Base-by-base conservation (phyloP, 192 early-diverging fungal genomes). In the Chytriomyces sp. region DNA sequence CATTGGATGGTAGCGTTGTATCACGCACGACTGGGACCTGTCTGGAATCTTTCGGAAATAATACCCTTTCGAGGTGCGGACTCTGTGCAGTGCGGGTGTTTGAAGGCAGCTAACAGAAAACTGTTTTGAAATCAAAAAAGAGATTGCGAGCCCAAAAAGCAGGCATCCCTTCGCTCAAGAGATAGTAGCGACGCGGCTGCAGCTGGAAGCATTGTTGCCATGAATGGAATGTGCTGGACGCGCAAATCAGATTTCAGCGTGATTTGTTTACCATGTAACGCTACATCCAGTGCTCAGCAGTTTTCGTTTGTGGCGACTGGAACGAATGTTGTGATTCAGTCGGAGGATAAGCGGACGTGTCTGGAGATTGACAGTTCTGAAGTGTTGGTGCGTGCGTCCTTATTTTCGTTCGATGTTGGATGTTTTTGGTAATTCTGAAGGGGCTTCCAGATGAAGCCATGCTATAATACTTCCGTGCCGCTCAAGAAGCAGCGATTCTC, bases 401-500 rank as follows among this genome's bases (percentile, higher is more conserved):
- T 20, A 57, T 57, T 13, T 20, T 57, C 3, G 20, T n/a, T 20
- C 2, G 16, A 57, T 57, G 53, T 20, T 57, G 53, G 0, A 57
- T n/a, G 20, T n/a, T 57, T 57, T 35, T 35, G 35, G 35, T 35
- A 35, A 35, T 35, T 35, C 35, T 35, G 35, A 35, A 35, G 2
- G 35, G 35, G 8, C 26, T 13, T 60, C 28, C 62, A 75, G 73
- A 75, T 75, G 73, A 7, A 11, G 7, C 8, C 18, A 28, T 75
- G 73, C 46, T n/a, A 47, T 13, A 9, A 24, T 26, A 66, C 53
- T 35, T 49, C 49, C 11, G 3, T 64, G 6, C 8, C 16, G 24
- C 35, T 64, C 49, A 75, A 64, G 28, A 65, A 45, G 47, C 73
- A 75, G 35, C 7, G 48, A 23, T 75, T 75, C 20, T 57, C 53